phyloP scores from a whole-genome alignment of 2,329 filamentous ascomycete species.

The Penicillium olsonii region DNA sequence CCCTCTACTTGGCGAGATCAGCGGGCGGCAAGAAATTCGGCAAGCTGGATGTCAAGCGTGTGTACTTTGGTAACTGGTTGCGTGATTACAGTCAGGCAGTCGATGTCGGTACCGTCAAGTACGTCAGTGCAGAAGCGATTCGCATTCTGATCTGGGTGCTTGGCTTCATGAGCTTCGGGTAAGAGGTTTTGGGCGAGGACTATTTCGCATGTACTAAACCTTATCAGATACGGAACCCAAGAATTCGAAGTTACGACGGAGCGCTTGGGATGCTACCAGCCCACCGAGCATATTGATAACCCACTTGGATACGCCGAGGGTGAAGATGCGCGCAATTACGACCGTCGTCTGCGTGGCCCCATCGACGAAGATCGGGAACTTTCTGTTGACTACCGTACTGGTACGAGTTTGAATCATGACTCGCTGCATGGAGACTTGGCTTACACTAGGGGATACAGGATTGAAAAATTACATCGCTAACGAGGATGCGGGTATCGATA shows the following conservation, averaged over 20 bases:
- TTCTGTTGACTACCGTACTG: constrained; percentile 71
- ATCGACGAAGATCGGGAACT: constrained; percentile 79
- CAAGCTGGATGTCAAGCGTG: constrained; percentile 82
- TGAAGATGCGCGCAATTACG: constrained; percentile 78
- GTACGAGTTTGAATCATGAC: constrained; percentile 36
- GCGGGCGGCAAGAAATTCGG: constrained; percentile 77
- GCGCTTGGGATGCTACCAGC: constrained; percentile 76
- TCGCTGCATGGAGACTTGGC: background rate
- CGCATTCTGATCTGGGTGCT: constrained; percentile 85
- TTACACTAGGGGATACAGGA: constrained; percentile 36
- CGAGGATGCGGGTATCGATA: constrained; percentile 75
- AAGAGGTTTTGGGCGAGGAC: constrained; percentile 27
- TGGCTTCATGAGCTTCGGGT: constrained; percentile 86
- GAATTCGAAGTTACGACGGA: constrained; percentile 85
- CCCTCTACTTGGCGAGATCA: constrained; percentile 65
- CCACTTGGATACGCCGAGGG: constrained; percentile 87
- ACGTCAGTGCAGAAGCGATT: constrained; percentile 86
- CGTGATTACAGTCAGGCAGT: constrained; percentile 92
- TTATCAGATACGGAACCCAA: constrained; percentile 60
- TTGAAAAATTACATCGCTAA: constrained; percentile 96
- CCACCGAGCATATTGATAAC: constrained; percentile 80
- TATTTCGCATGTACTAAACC: background rate
- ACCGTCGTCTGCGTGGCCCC: constrained; percentile 76
- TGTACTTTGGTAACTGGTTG: constrained; percentile 97
- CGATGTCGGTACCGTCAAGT: constrained; percentile 88